Conservation (phyloP, 768 basidiomycete species). For the Termitomyces sp. region DNA sequence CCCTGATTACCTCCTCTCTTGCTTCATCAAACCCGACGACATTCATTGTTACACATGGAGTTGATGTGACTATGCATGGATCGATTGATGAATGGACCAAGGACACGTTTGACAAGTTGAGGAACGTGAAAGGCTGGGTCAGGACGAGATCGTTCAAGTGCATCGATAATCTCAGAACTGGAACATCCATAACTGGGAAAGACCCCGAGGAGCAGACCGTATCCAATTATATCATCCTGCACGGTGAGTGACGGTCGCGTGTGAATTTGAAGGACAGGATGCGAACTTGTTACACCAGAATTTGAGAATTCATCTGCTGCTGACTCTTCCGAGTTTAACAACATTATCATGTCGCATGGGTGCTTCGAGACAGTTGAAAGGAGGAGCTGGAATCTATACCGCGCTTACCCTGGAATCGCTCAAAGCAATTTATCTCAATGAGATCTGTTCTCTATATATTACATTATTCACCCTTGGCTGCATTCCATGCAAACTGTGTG, state of each 20-base stretch:
- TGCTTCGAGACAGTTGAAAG: conserved; percentile 17
- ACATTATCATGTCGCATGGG: conserved; percentile 10
- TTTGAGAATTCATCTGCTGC: conserved; percentile 11
- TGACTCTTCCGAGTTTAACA: conserved; percentile 11
- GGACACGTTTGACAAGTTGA: conserved; percentile 12
- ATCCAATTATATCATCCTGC: conserved; percentile 33
- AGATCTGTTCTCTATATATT: not conserved
- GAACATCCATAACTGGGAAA: conserved; percentile 17
- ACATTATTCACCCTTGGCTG: not conserved
- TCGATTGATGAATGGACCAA: conserved; percentile 20
- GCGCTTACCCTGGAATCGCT: conserved; percentile 41
- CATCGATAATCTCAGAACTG: conserved; percentile 35
- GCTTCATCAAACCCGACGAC: conserved; percentile 23
- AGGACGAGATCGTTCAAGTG: conserved; percentile 33
- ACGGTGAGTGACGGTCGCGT: conserved; percentile 25
- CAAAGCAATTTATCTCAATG: conserved; percentile 26
- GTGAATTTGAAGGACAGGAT: not conserved
- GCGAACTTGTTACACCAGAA: conserved; percentile 10
- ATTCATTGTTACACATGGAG: conserved; percentile 26
- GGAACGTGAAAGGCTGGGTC: conserved; percentile 28
- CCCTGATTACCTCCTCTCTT: conserved; percentile 25
- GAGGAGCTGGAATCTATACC: conserved; percentile 39
- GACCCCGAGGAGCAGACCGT: conserved; percentile 26
- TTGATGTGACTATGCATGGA: conserved; percentile 13
- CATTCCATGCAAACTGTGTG: not conserved